Evolutionary conservation across 371 early-diverging fungal species (phyloP), one percentile per base, ranked within the genome.

Genomic region (Lichtheimia hyalospora): DNA sequence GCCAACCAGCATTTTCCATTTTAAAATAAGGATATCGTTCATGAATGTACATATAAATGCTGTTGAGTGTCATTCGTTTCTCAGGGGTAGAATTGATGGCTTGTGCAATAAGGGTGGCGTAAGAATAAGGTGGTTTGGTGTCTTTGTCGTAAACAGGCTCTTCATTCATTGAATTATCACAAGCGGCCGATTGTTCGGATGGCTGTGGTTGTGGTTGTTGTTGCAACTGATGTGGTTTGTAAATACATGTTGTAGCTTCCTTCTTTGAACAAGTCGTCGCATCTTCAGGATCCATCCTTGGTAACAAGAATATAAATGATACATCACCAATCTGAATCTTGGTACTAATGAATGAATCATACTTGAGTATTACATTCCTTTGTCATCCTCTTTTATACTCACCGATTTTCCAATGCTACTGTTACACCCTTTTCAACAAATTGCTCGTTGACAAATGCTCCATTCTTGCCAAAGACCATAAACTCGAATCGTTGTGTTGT

Each of bases 1-100:
- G 87, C 93, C 93, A 94, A 43, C 89, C 90, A 18, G 81, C 75
- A n/a, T 80, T 83, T 8, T 88, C 90, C 15, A 88, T 84, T 43
- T 79, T 75, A 62, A 84, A 93, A 71, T 89, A 90, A 0, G 92
- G 84, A 66, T 87, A 92, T 40, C 81, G 69, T 18, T 81, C 81
- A 66, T 87, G 82, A 57, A 94, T 85, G 89, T 89, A 95, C 42
- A 81, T 72, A 75, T 97, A 97, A 61, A 97, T 95, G 58, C 91
- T 94, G 63, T 79, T 88, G 49, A 97, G 78, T 28, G 95, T 93
- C 75, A 95, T 73, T 63, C 84, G 82, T 43, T 81, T 77, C n/a
- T 84, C 75, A 6, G 86, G 84, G 40, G 83, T 84, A 43, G 81
- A 79, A 43, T 86, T 73, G 58, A 97, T 92, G 40, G 96, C 97